Evolutionary conservation across 2,329 filamentous ascomycete species (phyloP).

Genomic region (Stromatinia cepivora): DNA sequence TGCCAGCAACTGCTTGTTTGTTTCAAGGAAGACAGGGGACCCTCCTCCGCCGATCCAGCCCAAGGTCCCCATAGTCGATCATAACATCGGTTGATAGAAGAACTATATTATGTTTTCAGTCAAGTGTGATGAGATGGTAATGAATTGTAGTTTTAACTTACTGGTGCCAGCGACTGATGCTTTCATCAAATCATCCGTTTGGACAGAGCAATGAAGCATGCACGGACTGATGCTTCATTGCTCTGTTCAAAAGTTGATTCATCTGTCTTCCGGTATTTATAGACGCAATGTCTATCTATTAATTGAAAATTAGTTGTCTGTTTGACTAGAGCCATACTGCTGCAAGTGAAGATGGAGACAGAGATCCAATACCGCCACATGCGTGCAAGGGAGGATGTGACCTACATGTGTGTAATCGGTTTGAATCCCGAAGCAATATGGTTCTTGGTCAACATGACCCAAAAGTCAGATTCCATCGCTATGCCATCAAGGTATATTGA

Average conservation of each 20-base stretch:
- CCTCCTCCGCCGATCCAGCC: no score
- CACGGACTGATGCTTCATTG: not conserved
- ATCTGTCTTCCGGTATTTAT: no score
- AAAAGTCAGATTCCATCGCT: not conserved
- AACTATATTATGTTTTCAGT: no score
- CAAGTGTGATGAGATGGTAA: no score
- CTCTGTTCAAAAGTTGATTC: not conserved
- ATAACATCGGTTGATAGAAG: no score
- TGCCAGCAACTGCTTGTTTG: no score
- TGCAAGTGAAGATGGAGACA: not conserved
- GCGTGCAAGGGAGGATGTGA: not conserved
- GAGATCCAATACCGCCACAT: not conserved
- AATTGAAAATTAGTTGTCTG: not conserved
- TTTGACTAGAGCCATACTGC: not conserved
- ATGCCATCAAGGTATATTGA: not conserved
- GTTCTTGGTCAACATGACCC: not conserved
- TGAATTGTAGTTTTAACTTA: no score
- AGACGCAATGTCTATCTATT: not conserved
- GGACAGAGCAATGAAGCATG: not conserved
- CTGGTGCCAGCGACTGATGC: not conserved
- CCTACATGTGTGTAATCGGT: not conserved
- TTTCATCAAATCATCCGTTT: not conserved
- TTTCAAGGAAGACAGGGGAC: no score
- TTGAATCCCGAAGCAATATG: not conserved
- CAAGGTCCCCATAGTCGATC: not conserved